Base-by-base conservation (phyloP, 805 yeast species). In the Pichia insulana region DNA sequence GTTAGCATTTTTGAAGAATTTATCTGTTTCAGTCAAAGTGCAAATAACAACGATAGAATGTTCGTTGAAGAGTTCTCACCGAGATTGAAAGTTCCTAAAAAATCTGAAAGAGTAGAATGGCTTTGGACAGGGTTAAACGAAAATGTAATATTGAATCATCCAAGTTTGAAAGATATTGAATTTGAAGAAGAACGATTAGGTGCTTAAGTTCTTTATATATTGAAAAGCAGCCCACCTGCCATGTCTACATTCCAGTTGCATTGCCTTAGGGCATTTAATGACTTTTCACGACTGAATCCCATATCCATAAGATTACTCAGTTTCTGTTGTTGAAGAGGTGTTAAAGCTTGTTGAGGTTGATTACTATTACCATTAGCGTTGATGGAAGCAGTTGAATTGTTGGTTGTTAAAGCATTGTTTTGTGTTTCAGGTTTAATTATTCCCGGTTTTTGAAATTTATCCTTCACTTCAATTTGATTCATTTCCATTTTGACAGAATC, bases 1-100 rank as follows among this genome's bases (percentile, higher is more conserved):
- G 85, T 87, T 3, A 80, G 96, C 0, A 88, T 90, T 12, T 77
- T 84, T 52, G 85, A 81, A 49, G 98, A 90, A 62, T 89, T 83
- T 54, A 71, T 83, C 34, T 76, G 79, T 43, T 89, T 76, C 58
- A 75, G 89, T 8, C 79, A 85, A 13, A 79, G 80, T 40, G 78
- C 86, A 27, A 88, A 88, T 35, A 76, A 85, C 34, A 83, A 84
- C 49, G 97, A 90, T 58, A 69, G 95, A 45, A 69, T 69, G 37
- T 92, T 90, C 56, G 85, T 90, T 19, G 96, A 88, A 49, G 77
- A 78, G 12, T 90, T 85, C 59, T 67, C 72, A 42, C 83, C 85
- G 0, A 79, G 74, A 47, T 69, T 85, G 15, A 70, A 67, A 34
- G 62, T 83, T n/a, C 74, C 77, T 1, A 42, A 42, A 7, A 27